Evolutionary conservation across 2,329 filamentous ascomycete genomes (phyloP).

Genomic region (Aspergillus glaucus): DNA sequence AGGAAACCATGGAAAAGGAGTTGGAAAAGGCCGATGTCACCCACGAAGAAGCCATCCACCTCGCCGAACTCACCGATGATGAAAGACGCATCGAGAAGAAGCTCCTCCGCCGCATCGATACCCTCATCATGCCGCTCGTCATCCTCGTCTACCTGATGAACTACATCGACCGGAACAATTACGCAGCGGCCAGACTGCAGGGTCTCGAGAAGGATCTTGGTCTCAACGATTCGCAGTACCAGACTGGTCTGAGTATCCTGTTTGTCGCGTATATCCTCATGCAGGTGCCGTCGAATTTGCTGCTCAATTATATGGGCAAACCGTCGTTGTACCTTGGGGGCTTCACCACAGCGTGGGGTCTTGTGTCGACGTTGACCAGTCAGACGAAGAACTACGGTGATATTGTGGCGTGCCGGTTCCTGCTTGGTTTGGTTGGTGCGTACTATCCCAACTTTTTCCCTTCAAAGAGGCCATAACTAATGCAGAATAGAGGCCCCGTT

Average conservation of each 20-base stretch:
- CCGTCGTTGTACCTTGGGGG: conserved; percentile 41
- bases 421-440: conserved; percentile 34
- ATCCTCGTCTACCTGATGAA: conserved; percentile 41
- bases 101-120: conserved; percentile 33
- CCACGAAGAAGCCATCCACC: conserved; percentile 31
- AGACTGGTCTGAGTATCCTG: conserved; percentile 38
- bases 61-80: conserved; percentile 19
- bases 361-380: conserved; percentile 40
- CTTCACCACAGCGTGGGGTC: conserved; percentile 41
- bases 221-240: conserved; percentile 31
- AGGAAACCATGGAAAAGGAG: conserved; percentile 7
- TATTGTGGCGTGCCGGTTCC: conserved; percentile 41
- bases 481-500: conserved; percentile 37
- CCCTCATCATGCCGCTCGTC: conserved; percentile 35
- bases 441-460: too few species aligned
- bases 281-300: conserved; percentile 43
- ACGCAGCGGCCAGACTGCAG: conserved; percentile 38
- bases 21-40: conserved; percentile 12
- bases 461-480: too few species aligned
- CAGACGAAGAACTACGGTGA: conserved; percentile 37
- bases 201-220: conserved; percentile 35
- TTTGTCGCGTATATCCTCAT: conserved; percentile 42
- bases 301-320: conserved; percentile 38
- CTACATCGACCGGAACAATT: conserved; percentile 37
- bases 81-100: conserved; percentile 33